Percentiles rank a stretch among this genome's conserved stretches.
These are phyloP conservation scores for Heliamphora exappendiculata DNA, from an alignment of 148 eudicot genomes.

Conservation along the genomic window DNA sequence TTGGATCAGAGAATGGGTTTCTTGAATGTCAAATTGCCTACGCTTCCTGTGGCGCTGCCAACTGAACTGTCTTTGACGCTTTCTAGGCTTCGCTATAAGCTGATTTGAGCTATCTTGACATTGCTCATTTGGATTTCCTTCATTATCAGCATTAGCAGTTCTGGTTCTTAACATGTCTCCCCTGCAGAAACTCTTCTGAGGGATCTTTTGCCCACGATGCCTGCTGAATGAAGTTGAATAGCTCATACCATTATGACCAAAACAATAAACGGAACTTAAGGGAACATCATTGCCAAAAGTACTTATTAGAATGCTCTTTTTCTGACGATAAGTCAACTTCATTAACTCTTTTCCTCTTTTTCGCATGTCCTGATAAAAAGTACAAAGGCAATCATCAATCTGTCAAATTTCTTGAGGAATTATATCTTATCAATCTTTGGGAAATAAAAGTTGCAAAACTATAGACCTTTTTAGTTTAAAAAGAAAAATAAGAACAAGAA, in stretches of 20 bases:
- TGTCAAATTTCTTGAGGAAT: neutral
- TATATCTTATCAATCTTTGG: neutral
- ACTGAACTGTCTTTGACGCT: conserved; percentile 42
- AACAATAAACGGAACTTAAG: conserved; percentile 18
- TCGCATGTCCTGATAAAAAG: conserved; percentile 29
- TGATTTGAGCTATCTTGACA: conserved; percentile 18
- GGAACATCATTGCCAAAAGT: conserved; percentile 20
- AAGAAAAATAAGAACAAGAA: neutral
- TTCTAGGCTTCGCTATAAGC: conserved; percentile 19
- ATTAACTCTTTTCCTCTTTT: conserved; percentile 42
- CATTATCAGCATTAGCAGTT: conserved; percentile 8
- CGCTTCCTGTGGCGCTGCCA: conserved; percentile 50
- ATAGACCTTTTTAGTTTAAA: neutral
- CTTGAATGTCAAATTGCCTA: conserved; percentile 18
- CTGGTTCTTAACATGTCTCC: conserved; percentile 8
- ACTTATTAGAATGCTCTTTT: conserved; percentile 13
- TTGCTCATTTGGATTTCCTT: conserved; percentile 8
- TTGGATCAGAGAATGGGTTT: conserved; percentile 14
- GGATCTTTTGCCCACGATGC: conserved; percentile 3
- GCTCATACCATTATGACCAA: conserved; percentile 5
- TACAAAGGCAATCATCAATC: conserved; percentile 11
- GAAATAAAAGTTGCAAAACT: conserved; percentile 6
- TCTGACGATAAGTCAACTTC: conserved; percentile 18
- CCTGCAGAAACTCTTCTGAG: conserved; percentile 10
- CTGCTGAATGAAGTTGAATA: conserved; percentile 10